Evolutionary conservation across 768 basidiomycete genomes (phyloP), one percentile per base, ranked within the genome.

Genomic region (Termitomyces sp.): DNA sequence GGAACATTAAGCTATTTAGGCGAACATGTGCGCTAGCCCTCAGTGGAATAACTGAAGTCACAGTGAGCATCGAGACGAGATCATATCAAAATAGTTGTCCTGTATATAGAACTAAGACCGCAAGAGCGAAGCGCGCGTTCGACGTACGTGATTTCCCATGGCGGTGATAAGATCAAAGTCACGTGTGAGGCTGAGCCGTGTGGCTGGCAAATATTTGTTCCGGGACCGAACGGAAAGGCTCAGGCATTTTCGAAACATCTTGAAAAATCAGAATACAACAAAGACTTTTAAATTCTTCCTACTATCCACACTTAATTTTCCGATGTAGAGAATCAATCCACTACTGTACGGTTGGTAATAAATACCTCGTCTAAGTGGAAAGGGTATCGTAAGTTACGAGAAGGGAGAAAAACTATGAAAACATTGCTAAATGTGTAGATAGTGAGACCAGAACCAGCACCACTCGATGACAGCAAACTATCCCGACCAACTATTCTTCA

Each of bases 351-450:
- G 58, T 44, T 32, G 51, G 58, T 53, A 62, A 58, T 61, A 61
- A 46, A 63, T 66, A 64, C 61, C 64, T 65, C 57, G 20, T 61
- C 49, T 61, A 56, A 58, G 51, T 60, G 53, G 44, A 59, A 60
- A 48, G 68, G 68, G 68, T 69, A 69, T 69, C 64, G 57, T 62
- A 55, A 51, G 59, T 61, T 66, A 66, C 47, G 40, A 57, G 55
- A 58, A 57, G 55, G 56, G 55, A 63, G 20, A 53, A 53, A 54
- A 50, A 61, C 58, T 58, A 61, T 33, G 50, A 64, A 51, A 61
- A 56, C 60, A 60, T 55, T 54, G 54, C 20, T 59, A 56, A 10
- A 54, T 52, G 48, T 48, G 36, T 48, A 52, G 58, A 43, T 56
- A 56, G 58, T 53, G 35, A 58, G 55, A 61, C 26, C 16, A 28